Evolutionary conservation across 2,329 filamentous ascomycete species (phyloP), one percentile per base, ranked within the genome.

Genomic region (Tolypocladium cylindrosporum): DNA sequence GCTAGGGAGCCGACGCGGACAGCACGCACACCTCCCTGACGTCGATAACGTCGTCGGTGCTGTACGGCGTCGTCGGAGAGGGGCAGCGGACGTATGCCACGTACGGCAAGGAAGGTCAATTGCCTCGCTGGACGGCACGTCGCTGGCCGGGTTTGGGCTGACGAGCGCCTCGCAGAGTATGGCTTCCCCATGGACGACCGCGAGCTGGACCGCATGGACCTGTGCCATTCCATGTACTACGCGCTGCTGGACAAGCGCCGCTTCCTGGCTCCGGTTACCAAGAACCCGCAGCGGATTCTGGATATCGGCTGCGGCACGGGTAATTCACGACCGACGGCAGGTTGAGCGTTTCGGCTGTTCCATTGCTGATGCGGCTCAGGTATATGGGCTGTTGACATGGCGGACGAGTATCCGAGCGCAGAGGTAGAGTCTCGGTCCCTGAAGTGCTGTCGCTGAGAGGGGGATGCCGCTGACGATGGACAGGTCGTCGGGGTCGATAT

Each of bases 141-240:
- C 41, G 19, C 41, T 2, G 41, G 8, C 8, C 9, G 41, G 7
- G 41, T 21, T n/a, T 37, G 34, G 31, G 50, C 54, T 37, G 37
- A 36, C 52, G 39, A n/a, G 9, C 43, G n/a, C 31, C 6, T 37
- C 13, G 19, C 54, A 72, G 70, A 74, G 60, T 73, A 73, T 65
- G 69, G 70, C 36, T 64, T 75, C 55, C 73, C 72, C 8, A 75
- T 74, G 65, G 73, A 75, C 55, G 71, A 74, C 56, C 60, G 62
- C 24, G 73, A 75, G 56, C 61, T 74, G 42, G 71, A 75, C 56
- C 66, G 74, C 43, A 72, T 75, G 42, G 72, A 75, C 60, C 62
- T 75, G 61, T 67, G 66, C 50, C 73, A 75, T 62, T 64, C 65
- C 36, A 71, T 71, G 58, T 72, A 71, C 61, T 66, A 59, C 34